Evolutionary conservation across 1,284 basidiomycete genomes (phyloP), one percentile per base, ranked within the genome.

Genomic region (Rhodotorula sp.): DNA sequence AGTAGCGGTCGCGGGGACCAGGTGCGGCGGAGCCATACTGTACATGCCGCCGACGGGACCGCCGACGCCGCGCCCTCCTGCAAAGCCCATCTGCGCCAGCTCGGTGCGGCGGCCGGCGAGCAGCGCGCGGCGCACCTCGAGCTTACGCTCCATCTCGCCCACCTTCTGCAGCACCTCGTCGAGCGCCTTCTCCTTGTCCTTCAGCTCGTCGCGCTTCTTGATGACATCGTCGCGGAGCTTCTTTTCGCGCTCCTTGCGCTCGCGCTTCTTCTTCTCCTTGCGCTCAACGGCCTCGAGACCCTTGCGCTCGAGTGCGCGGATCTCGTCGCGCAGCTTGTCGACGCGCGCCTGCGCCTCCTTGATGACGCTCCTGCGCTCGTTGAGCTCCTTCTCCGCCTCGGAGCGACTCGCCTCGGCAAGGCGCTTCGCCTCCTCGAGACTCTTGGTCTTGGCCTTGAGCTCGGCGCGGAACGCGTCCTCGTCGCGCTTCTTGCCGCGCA

Each of bases 321-420:
- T 90, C 80, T 95, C 90, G 71, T 85, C 83, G 73, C 88, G 87
- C 53, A 93, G 84, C 75, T 85, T 85, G 66, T 86, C 85, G 69
- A 92, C 88, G 62, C 88, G 87, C 70, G 85, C 85, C 59, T 84
- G 84, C 9, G 90, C 86, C 64, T 85, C 88, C 77, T 90, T 89
- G 56, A 89, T 87, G 70, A 86, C 84, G 58, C 81, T 84, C 79
- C 90, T 88, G 7, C 88, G 88, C 23, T 86, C 84, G 77, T 89
- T 90, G 68, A 96, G 84, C 74, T 89, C 89, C 83, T 92, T 93
- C 82, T 97, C 95, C 3, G 90, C 91, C 53, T 97, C 93, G 59
- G 89, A 86, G 79, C 88, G 90, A 64, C 85, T 82, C 62, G 86
- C 84, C 81, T 97, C 95, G 9, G 93, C 91, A 59, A 85, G 84